These are phyloP conservation scores for Apodospora peruviana DNA, from an alignment of 495 filamentous ascomycete species.

Conservation along the genomic window DNA sequence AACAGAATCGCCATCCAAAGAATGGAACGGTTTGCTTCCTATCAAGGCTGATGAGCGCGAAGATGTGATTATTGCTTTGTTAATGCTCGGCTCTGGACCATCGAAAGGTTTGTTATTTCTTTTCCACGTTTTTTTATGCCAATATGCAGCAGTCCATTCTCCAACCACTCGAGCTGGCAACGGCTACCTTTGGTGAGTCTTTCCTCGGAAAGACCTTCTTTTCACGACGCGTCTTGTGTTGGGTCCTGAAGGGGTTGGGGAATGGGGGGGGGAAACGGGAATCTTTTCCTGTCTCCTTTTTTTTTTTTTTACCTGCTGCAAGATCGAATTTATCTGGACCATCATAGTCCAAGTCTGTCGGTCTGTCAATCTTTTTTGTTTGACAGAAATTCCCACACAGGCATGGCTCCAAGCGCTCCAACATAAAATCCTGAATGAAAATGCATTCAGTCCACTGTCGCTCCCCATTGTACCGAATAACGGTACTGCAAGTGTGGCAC, in stretches of 20 bases:
- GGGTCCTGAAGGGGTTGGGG: slow-evolving; percentile 36
- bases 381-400: slow-evolving; percentile 26
- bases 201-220: slow-evolving; percentile 36
- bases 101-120: not conserved
- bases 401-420: slow-evolving; percentile 51
- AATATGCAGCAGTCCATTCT: slow-evolving; percentile 37
- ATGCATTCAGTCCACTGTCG: no score
- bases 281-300: not conserved
- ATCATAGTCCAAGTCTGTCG: slow-evolving; percentile 50
- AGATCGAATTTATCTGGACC: slow-evolving; percentile 38
- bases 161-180: slow-evolving; percentile 32
- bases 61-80: not conserved
- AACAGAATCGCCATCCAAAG: no score
- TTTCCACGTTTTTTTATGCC: not conserved
- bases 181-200: slow-evolving; percentile 25
- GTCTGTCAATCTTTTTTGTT: slow-evolving; percentile 19
- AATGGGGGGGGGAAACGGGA: not conserved
- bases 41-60: no score
- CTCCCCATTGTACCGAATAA: no score
- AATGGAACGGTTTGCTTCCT: no score
- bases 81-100: not conserved
- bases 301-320: slow-evolving; percentile 28
- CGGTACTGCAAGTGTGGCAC: no score
- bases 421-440: no score
- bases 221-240: slow-evolving; percentile 40